Conservation (phyloP, 1,139 yeast genomes). For the Yamadazyma aaseri region DNA sequence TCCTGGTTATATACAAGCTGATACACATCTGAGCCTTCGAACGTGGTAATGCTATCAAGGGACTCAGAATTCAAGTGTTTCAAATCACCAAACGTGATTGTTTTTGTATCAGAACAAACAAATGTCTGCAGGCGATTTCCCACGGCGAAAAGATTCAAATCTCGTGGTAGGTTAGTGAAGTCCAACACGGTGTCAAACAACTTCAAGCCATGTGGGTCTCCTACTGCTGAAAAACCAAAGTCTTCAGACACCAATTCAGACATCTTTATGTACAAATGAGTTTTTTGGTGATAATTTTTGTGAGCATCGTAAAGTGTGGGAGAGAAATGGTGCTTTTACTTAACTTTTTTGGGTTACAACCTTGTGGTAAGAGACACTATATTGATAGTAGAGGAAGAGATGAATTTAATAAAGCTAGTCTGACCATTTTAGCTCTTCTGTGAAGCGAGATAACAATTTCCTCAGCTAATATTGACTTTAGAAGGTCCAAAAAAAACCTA, state of each 20-base stretch:
- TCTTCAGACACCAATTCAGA: slow-evolving; percentile 34
- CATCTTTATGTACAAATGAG: slow-evolving; percentile 7
- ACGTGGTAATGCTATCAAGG: slow-evolving; percentile 4
- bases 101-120: slow-evolving; percentile 33
- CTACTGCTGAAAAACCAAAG: slow-evolving; percentile 36
- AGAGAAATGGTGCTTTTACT: no score
- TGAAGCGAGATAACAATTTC: no score
- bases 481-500: no score
- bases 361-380: no score
- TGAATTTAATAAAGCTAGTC: no score
- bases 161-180: slow-evolving; percentile 14
- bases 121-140: slow-evolving; percentile 24
- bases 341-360: no score
- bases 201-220: slow-evolving; percentile 25
- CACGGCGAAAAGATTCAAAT: slow-evolving; percentile 30
- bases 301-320: neutral
- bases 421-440: no score
- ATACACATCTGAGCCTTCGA: slow-evolving; percentile 15
- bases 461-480: no score
- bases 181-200: slow-evolving; percentile 29
- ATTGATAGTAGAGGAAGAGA: no score
- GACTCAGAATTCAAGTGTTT: slow-evolving; percentile 10
- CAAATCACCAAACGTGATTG: slow-evolving; percentile 14
- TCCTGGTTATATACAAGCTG: slow-evolving; percentile 27
- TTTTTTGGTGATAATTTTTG: slow-evolving; percentile 3